phyloP scores from a whole-genome alignment of 805 yeast species.

The Lachancea dasiensis region DNA sequence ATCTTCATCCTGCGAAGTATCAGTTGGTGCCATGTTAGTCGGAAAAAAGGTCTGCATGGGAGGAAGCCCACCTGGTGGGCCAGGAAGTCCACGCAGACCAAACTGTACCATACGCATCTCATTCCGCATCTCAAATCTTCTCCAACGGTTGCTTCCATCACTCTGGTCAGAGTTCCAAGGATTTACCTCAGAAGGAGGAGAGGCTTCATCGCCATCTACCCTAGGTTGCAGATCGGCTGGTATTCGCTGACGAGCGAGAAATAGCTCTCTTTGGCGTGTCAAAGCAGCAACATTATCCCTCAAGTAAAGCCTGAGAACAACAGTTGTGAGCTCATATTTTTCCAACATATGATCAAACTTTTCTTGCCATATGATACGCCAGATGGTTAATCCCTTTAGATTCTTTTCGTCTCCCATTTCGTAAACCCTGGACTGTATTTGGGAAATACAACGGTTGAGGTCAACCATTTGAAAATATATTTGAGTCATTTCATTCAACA shows the following conservation, averaged over 20 bases:
- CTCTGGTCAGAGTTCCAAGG: constrained; percentile 5
- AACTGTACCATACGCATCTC: constrained; percentile 26
- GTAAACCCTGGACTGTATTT: constrained; percentile 23
- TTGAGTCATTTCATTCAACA: constrained; percentile 32
- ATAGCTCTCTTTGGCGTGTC: constrained; percentile 31
- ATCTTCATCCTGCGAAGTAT: constrained; percentile 26
- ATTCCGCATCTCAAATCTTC: constrained; percentile 12
- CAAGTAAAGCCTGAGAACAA: constrained; percentile 29
- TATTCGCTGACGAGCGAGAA: constrained; percentile 25
- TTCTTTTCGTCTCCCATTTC: constrained; percentile 18
- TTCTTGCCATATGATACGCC: constrained; percentile 27
- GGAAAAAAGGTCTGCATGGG: constrained; percentile 7
- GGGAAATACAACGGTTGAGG: constrained; percentile 26
- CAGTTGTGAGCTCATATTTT: constrained; percentile 29
- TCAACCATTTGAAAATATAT: constrained; percentile 29
- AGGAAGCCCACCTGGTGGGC: constrained; percentile 4
- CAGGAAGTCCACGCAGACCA: constrained; percentile 17
- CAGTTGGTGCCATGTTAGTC: constrained; percentile 3
- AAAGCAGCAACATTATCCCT: constrained; percentile 30
- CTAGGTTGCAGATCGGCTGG: constrained; percentile 6
- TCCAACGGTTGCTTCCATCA: constrained; percentile 7
- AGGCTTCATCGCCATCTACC: constrained; percentile 2
- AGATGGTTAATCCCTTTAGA: constrained; percentile 25
- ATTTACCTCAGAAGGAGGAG: constrained; percentile 1
- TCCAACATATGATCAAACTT: constrained; percentile 23